phyloP scores from a whole-genome alignment of 495 filamentous ascomycete species.

The Penicillium coffeae region DNA sequence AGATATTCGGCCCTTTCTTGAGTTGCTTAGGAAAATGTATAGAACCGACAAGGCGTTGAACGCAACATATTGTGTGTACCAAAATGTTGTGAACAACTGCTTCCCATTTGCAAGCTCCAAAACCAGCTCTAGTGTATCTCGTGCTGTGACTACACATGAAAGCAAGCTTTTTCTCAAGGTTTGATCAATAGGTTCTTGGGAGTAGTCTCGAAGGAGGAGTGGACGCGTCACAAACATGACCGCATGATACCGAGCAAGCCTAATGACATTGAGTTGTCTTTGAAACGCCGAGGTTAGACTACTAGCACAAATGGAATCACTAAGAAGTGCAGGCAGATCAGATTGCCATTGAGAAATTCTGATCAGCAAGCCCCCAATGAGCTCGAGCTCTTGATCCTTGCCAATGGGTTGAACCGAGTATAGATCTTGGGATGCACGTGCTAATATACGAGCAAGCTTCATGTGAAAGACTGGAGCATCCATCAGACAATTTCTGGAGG shows the following conservation, averaged over 20 bases:
- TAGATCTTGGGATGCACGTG: slow-evolving; percentile 20
- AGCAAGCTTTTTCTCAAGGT: slow-evolving; percentile 15
- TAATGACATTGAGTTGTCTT: slow-evolving; percentile 23
- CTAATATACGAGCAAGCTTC: slow-evolving; percentile 20
- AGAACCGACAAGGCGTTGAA: slow-evolving; percentile 31
- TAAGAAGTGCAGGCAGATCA: slow-evolving; percentile 19
- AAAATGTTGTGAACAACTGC: slow-evolving; percentile 23
- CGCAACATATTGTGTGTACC: slow-evolving; percentile 30
- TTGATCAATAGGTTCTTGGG: slow-evolving; percentile 3
- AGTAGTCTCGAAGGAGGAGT: slow-evolving; percentile 21
- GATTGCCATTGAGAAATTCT: slow-evolving; percentile 21
- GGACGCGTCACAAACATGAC: slow-evolving; percentile 27
- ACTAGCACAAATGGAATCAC: slow-evolving; percentile 21
- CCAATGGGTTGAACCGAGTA: slow-evolving; percentile 15
- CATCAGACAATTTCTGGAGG: slow-evolving; percentile 25
- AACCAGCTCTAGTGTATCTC: slow-evolving; percentile 21
- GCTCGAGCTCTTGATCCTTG: slow-evolving; percentile 12
- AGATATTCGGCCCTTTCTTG: slow-evolving; percentile 15
- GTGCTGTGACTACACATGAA: slow-evolving; percentile 17
- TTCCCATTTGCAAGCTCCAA: slow-evolving; percentile 21
- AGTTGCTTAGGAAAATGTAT: slow-evolving; percentile 25
- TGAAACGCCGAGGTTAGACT: slow-evolving; percentile 22
- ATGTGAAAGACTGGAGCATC: slow-evolving; percentile 26
- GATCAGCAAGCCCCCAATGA: slow-evolving; percentile 10
- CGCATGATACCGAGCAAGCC: slow-evolving; percentile 23